Base-by-base conservation (phyloP, 2,329 filamentous ascomycete species). In the Penicillium concentricum region DNA sequence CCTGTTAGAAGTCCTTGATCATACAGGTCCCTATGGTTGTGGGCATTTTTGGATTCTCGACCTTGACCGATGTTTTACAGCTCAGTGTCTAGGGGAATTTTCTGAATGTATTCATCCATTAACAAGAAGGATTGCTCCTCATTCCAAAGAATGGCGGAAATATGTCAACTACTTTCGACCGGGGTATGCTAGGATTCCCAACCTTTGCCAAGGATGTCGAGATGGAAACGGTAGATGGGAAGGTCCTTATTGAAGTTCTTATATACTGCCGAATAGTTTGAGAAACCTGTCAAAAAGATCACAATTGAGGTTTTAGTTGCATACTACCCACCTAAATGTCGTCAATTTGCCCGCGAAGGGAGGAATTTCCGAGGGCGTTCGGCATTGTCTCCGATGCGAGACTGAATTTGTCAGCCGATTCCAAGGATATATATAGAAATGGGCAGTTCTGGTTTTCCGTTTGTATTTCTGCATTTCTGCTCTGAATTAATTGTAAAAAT, bases 41-140 rank as follows among this genome's bases (percentile, higher is more conserved):
- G 52, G 52, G 9, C 46, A 55, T 18, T 50, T 55, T 37, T 55
- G 52, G 45, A 51, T 55, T 30, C n/a, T 41, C 1, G 38, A 55
- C 15, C 24, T 51, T 13, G 16, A 55, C n/a, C 30, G n/a, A 50
- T 55, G 52, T 26, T 35, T 42, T 10, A 13, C 22, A 7, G 38
- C 52, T 18, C 37, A 30, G 18, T 30, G 22, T 8, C 7, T 42
- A 2, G 52, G 52, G 2, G 37, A 22, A 20, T 55, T 55, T 34
- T 55, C 38, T 12, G 46, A 22, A 16, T 55, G 46, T 44, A 22
- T 55, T 22, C 45, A 55, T 24, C 52, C 52, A 18, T n/a, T 37
- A 13, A 43, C 24, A 12, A 49, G 26, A 37, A 51, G 6, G 0
- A 16, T 55, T 38, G 4, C n/a, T 28, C 45, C 52, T 43, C 10